These are phyloP conservation scores for Torulaspora franciscae DNA, from an alignment of 805 yeast species.

Conservation along the genomic window DNA sequence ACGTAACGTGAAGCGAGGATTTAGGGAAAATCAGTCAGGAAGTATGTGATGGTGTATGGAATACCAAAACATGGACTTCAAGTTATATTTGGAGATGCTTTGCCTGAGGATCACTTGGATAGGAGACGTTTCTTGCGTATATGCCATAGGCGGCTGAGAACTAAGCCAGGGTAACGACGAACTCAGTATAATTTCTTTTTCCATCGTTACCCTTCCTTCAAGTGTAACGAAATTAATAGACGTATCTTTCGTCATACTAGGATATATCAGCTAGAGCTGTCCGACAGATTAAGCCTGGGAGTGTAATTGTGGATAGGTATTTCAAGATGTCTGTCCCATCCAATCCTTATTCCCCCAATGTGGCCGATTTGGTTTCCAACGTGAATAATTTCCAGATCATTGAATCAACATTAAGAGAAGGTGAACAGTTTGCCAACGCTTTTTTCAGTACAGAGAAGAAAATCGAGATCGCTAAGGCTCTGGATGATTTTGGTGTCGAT, in stretches of 20 bases:
- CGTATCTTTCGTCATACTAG: too few species aligned
- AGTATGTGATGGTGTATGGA: neutral
- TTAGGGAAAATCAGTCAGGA: neutral
- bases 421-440: slow-evolving; percentile 98
- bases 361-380: slow-evolving; percentile 84
- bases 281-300: neutral
- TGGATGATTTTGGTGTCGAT: slow-evolving; percentile 97
- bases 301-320: neutral
- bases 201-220: too few species aligned
- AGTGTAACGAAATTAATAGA: too few species aligned
- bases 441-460: slow-evolving; percentile 92
- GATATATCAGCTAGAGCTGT: too few species aligned
- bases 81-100: neutral
- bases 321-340: slow-evolving; percentile 13
- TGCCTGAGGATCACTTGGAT: neutral
- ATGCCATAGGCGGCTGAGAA: too few species aligned
- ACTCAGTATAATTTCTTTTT: too few species aligned
- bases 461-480: slow-evolving; percentile 93
- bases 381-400: slow-evolving; percentile 85
- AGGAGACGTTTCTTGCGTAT: too few species aligned
- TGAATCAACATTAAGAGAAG: slow-evolving; percentile 95
- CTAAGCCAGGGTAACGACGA: too few species aligned
- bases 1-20: neutral
- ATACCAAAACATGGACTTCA: too few species aligned
- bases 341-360: slow-evolving; percentile 95